These are phyloP conservation scores for Panicum hallii DNA, from an alignment of 202 grass and related monocot genomes.

Conservation along the genomic window DNA sequence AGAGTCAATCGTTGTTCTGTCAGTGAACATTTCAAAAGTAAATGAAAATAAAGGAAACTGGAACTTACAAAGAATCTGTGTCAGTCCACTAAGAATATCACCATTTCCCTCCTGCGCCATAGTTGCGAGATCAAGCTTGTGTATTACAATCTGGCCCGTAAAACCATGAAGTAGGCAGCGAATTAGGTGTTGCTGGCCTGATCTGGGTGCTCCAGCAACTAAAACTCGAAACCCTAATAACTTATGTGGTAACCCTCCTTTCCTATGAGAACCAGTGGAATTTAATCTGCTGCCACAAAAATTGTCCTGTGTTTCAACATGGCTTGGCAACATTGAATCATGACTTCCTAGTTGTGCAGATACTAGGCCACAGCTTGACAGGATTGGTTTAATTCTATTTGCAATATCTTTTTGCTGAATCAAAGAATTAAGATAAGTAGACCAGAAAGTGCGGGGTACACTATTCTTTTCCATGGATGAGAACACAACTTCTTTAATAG, in stretches of 20 bases:
- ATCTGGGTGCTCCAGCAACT: slow-evolving; percentile 78
- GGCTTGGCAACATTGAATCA: slow-evolving; percentile 43
- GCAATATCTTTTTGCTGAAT: slow-evolving; percentile 63
- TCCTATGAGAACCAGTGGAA: slow-evolving; percentile 46
- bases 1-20: slow-evolving; percentile 9
- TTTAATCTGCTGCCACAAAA: slow-evolving; percentile 53
- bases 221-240: slow-evolving; percentile 81
- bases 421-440: slow-evolving; percentile 68
- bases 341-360: slow-evolving; percentile 56
- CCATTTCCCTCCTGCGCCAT: slow-evolving; percentile 93
- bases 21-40: slow-evolving; percentile 40
- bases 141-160: slow-evolving; percentile 78
- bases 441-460: slow-evolving; percentile 63
- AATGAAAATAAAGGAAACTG: slow-evolving; percentile 53
- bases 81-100: slow-evolving; percentile 89
- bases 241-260: slow-evolving; percentile 60
- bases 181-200: slow-evolving; percentile 80
- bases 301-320: slow-evolving; percentile 51
- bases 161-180: slow-evolving; percentile 90
- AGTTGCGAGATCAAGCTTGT: slow-evolving; percentile 94
- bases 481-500: slow-evolving; percentile 68
- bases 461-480: slow-evolving; percentile 73
- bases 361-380: slow-evolving; percentile 74
- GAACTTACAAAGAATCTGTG: slow-evolving; percentile 90
- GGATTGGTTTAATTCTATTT: slow-evolving; percentile 65